Conservation (phyloP, 2,329 filamentous ascomycete species). For the Alternaria incomplexa region DNA sequence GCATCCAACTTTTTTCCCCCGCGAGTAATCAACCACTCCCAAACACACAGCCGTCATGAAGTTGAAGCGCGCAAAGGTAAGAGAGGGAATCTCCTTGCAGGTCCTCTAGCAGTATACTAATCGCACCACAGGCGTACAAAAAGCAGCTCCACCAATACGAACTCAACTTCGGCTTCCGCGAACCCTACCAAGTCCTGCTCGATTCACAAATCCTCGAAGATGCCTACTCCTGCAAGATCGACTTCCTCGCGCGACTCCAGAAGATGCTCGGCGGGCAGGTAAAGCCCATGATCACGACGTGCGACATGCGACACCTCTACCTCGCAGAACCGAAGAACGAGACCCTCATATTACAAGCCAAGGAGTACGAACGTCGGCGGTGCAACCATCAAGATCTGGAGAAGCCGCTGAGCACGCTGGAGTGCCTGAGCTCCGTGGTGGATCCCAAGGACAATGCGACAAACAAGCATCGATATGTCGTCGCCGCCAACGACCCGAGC, state of each 20-base stretch:
- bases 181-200: constrained; percentile 82
- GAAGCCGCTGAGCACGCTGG: constrained; percentile 70
- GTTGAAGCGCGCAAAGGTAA: constrained; percentile 42
- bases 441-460: constrained; percentile 74
- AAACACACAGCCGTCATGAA: constrained; percentile 31
- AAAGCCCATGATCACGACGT: constrained; percentile 85
- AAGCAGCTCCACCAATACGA: constrained; percentile 95
- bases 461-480: constrained; percentile 81
- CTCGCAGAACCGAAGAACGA: constrained; percentile 61
- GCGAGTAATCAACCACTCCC: constrained; percentile 4
- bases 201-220: constrained; percentile 86
- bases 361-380: constrained; percentile 74
- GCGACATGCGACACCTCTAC: constrained; percentile 81
- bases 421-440: constrained; percentile 77
- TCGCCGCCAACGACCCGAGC: constrained; percentile 73
- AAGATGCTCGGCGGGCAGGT: constrained; percentile 85
- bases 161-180: constrained; percentile 85
- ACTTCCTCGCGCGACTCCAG: constrained; percentile 76
- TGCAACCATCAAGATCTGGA: constrained; percentile 81
- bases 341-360: constrained; percentile 74
- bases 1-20: constrained; percentile 15
- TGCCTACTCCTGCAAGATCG: constrained; percentile 83
- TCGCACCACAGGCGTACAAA: constrained; percentile 72
- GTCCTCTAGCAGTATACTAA: background rate
- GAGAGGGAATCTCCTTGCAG: background rate